Evolutionary conservation across 148 eudicot species (phyloP).

Genomic region (Nepenthes mirabilis): DNA sequence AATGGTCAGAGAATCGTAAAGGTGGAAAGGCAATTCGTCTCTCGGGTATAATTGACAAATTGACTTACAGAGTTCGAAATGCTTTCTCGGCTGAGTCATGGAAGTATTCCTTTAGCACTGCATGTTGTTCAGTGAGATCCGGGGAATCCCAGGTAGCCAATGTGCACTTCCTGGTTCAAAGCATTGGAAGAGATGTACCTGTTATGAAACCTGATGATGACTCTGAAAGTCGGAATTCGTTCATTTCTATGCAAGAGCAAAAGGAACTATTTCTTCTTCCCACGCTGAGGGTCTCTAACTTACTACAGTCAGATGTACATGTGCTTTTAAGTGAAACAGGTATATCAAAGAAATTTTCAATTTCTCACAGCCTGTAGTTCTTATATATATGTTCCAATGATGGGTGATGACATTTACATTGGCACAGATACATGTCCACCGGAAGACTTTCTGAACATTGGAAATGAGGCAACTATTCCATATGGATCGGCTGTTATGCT

Average conservation of each 20-base stretch:
- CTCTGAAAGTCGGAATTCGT: conserved; percentile 32
- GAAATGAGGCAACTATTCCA: conserved; percentile 55
- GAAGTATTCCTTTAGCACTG: conserved; percentile 53
- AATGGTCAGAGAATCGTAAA: conserved; percentile 73
- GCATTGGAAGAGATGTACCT: conserved; percentile 57
- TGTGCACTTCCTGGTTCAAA: conserved; percentile 75
- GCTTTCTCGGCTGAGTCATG: conserved; percentile 50
- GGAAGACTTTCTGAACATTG: conserved; percentile 23
- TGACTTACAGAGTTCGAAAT: conserved; percentile 69
- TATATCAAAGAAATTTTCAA: conserved; percentile 13
- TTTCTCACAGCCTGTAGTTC: background rate
- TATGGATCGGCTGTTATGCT: conserved; percentile 55
- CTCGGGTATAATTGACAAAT: conserved; percentile 81
- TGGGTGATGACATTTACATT: conserved; percentile 9
- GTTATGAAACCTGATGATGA: conserved; percentile 46
- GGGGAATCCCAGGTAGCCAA: conserved; percentile 36
- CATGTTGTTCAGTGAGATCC: conserved; percentile 46
- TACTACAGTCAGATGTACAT: conserved; percentile 64
- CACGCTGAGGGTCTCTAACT: conserved; percentile 60
- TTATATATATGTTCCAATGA: conserved; percentile 3
- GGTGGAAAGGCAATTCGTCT: conserved; percentile 82
- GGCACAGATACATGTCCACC: conserved; percentile 41
- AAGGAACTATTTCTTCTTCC: conserved; percentile 91
- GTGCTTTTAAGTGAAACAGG: conserved; percentile 74
- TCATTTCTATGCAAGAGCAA: conserved; percentile 65